These are phyloP conservation scores for Helotiales sp. DNA, from an alignment of 2,329 filamentous ascomycete species.

Conservation along the genomic window DNA sequence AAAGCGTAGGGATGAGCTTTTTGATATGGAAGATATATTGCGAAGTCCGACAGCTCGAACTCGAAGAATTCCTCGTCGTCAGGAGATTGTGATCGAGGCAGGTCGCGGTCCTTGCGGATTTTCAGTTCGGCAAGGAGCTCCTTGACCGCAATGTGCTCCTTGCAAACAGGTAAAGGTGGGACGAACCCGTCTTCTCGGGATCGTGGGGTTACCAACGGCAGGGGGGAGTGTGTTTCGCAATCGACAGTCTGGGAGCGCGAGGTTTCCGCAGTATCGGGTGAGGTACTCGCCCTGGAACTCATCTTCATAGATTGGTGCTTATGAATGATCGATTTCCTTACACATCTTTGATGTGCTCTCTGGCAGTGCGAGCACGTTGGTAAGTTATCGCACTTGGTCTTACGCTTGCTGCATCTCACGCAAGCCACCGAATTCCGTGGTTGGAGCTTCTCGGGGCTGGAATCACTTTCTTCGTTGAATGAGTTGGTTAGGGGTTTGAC, in stretches of 20 bases:
- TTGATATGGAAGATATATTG: constrained; percentile 48
- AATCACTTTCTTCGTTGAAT: too few relatives aligned
- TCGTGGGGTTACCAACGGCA: constrained; percentile 2
- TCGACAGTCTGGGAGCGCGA: background rate
- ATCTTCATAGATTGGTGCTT: too few relatives aligned
- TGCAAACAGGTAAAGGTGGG: constrained; percentile 14
- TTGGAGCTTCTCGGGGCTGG: background rate
- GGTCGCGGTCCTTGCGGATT: background rate
- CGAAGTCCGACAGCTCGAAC: constrained; percentile 57
- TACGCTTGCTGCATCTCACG: too few relatives aligned
- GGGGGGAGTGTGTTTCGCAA: background rate
- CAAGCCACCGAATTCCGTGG: too few relatives aligned
- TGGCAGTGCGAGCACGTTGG: too few relatives aligned
- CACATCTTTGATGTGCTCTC: too few relatives aligned
- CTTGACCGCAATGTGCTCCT: constrained; percentile 17
- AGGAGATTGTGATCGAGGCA: background rate
- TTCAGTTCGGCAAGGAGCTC: constrained; percentile 12
- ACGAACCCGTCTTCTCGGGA: constrained; percentile 15
- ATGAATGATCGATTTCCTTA: too few relatives aligned
- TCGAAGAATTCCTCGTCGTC: constrained; percentile 36
- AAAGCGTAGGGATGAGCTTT: constrained; percentile 48
- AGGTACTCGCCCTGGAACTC: background rate
- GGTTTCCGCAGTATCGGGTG: background rate
- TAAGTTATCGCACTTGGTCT: too few relatives aligned
- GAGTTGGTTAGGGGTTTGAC: background rate